phyloP scores from a whole-genome alignment of 1,139 yeast genomes.

The Spathaspora sp. region DNA sequence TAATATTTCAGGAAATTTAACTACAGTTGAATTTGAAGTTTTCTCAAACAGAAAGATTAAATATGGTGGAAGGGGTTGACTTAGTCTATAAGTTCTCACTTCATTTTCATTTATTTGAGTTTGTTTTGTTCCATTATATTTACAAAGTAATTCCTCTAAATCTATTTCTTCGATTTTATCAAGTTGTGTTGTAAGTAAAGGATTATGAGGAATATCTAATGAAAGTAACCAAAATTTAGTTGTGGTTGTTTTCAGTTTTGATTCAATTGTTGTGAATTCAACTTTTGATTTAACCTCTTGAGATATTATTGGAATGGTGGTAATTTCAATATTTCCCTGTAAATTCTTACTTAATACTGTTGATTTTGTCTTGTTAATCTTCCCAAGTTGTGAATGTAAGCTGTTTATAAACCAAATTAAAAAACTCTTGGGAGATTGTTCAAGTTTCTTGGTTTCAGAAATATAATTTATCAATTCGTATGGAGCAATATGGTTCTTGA shows the following conservation, averaged over 20 bases:
- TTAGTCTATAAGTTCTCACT: slow-evolving; percentile 38
- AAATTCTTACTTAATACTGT: slow-evolving; percentile 26
- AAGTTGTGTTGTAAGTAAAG: slow-evolving; percentile 40
- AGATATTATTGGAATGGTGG: slow-evolving; percentile 21
- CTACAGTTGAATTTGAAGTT: slow-evolving; percentile 60
- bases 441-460: slow-evolving; percentile 24
- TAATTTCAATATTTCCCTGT: slow-evolving; percentile 53
- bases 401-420: slow-evolving; percentile 59
- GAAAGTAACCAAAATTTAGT: slow-evolving; percentile 61
- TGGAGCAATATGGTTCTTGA: slow-evolving; percentile 64
- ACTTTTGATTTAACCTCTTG: slow-evolving; percentile 19
- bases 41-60: slow-evolving; percentile 60
- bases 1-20: slow-evolving; percentile 53
- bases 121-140: slow-evolving; percentile 35
- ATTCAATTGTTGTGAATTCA: slow-evolving; percentile 21
- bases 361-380: slow-evolving; percentile 13
- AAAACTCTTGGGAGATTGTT: slow-evolving; percentile 48
- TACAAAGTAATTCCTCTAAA: slow-evolving; percentile 44
- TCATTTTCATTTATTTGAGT: slow-evolving; percentile 19
- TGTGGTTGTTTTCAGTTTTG: slow-evolving; percentile 13
- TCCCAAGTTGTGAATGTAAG: slow-evolving; percentile 37
- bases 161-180: slow-evolving; percentile 54
- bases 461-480: slow-evolving; percentile 59
- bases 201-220: slow-evolving; percentile 56
- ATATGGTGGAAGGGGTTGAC: slow-evolving; percentile 47